Evolutionary conservation across 495 filamentous ascomycete species (phyloP).

Genomic region (Bacidia rubella): DNA sequence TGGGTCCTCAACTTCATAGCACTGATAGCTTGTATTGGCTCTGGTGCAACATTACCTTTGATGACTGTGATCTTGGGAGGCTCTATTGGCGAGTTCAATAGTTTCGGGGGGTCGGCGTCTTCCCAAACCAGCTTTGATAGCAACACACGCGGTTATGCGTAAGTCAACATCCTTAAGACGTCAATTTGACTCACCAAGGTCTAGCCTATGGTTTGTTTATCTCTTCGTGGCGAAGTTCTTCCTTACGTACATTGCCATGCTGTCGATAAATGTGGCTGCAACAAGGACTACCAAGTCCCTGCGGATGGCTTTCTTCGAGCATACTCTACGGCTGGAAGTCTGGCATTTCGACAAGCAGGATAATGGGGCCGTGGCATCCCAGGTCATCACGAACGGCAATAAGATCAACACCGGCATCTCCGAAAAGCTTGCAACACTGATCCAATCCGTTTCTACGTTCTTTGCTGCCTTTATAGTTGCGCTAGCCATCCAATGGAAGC

Average conservation of each 20-base stretch:
- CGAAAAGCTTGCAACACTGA: conserved; percentile 16
- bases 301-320: conserved; percentile 17
- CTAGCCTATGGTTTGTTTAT: neutral
- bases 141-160: conserved; percentile 20
- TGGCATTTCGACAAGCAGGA: conserved; percentile 19
- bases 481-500: conserved; percentile 34
- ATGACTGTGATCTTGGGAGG: conserved; percentile 36
- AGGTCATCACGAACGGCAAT: conserved; percentile 23
- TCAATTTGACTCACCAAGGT: too few relatives aligned
- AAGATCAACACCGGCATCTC: neutral
- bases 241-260: neutral
- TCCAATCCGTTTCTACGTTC: conserved; percentile 35
- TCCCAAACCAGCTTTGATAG: conserved; percentile 23
- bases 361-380: conserved; percentile 19
- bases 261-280: neutral
- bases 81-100: conserved; percentile 26
- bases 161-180: too few relatives aligned
- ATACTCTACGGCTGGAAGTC: conserved; percentile 20
- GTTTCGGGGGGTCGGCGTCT: conserved; percentile 21
- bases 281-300: conserved; percentile 21
- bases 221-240: neutral
- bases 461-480: conserved; percentile 38
- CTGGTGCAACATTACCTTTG: conserved; percentile 33
- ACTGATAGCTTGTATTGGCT: conserved; percentile 31
- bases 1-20: conserved; percentile 20